Base-by-base conservation (phyloP, 1,139 yeast species). In the Zygotorulaspora mrakii region DNA sequence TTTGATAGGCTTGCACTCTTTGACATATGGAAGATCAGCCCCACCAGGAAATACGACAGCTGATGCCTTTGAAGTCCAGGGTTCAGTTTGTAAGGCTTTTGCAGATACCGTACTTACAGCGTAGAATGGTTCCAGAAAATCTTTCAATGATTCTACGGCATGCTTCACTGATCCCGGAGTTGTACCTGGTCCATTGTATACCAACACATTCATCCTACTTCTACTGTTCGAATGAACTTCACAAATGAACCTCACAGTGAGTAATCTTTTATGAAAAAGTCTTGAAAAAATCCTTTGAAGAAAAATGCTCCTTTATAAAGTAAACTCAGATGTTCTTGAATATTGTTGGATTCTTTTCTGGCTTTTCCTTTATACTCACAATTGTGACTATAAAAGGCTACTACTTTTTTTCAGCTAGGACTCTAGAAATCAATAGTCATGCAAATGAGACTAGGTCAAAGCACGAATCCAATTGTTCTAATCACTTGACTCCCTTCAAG, bases 1-100 rank as follows among this genome's bases (percentile, higher is more conserved):
- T 52, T 83, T 78, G 41, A 89, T 69, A 1, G 71, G 69, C 31
- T 71, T 68, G 57, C 96, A 85, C 9, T 70, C 61, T 33, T 51
- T 53, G 5, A 54, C 57, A 57, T 76, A 82, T 0, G 96, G 96
- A 38, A 88, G 65, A 61, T 91, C 98, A 1, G 97, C 96, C 3
- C 98, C 98, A 2, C 98, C 98, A 0, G 98, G 99, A 18, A 94
- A 64, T 3, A 89, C 95, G 37, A 91, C 60, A 49, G 86, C 67
- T 0, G 94, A 70, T 0, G 97, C 84, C 53, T 85, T 84, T 5
- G 74, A 57, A 53, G 74, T 73, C 98, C 99, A 94, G 0, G 98
- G 98, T 55, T 91, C 97, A 29, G 75, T 73, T 35, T 74, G 62
- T 11, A 91, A 61, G 0, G 84, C 76, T 8, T 67, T 59, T 17